phyloP scores from a whole-genome alignment of 352 stramenopile species.

The Achlya hypogyna region DNA sequence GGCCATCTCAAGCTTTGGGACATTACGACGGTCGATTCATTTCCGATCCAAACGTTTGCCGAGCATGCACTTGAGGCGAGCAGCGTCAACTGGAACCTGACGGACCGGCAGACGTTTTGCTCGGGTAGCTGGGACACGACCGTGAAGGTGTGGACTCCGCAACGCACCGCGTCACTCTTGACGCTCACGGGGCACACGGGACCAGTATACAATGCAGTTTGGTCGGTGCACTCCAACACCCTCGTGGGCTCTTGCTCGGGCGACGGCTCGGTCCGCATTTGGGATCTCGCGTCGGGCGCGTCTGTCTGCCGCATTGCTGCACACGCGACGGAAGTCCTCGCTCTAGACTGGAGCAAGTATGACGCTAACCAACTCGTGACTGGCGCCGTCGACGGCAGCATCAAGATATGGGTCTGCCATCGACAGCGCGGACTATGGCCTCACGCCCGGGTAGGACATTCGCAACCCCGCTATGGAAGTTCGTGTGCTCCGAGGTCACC shows the following conservation, averaged over 20 bases:
- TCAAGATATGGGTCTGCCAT: slow-evolving; percentile 71
- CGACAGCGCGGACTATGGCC: background rate
- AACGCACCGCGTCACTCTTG: slow-evolving; percentile 52
- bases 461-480: slow-evolving; percentile 59
- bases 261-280: slow-evolving; percentile 68
- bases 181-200: slow-evolving; percentile 73
- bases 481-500: slow-evolving; percentile 63
- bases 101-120: slow-evolving; percentile 80
- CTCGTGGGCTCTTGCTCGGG: slow-evolving; percentile 70
- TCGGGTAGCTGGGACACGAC: slow-evolving; percentile 82
- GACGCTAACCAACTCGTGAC: slow-evolving; percentile 82
- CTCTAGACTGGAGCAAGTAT: slow-evolving; percentile 91
- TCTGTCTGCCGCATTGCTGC: slow-evolving; percentile 56
- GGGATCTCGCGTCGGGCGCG: slow-evolving; percentile 51
- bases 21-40: slow-evolving; percentile 75
- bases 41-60: slow-evolving; percentile 81
- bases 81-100: slow-evolving; percentile 86
- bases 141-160: slow-evolving; percentile 81
- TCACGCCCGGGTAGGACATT: slow-evolving; percentile 40
- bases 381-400: slow-evolving; percentile 68
- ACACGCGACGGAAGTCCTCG: slow-evolving; percentile 75
- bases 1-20: slow-evolving; percentile 87
- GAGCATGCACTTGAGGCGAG: slow-evolving; percentile 82
- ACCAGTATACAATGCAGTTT: slow-evolving; percentile 77
- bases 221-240: slow-evolving; percentile 65